Conservation (phyloP, 2,329 filamentous ascomycete genomes). For the Ambrosiella cleistominuta region DNA sequence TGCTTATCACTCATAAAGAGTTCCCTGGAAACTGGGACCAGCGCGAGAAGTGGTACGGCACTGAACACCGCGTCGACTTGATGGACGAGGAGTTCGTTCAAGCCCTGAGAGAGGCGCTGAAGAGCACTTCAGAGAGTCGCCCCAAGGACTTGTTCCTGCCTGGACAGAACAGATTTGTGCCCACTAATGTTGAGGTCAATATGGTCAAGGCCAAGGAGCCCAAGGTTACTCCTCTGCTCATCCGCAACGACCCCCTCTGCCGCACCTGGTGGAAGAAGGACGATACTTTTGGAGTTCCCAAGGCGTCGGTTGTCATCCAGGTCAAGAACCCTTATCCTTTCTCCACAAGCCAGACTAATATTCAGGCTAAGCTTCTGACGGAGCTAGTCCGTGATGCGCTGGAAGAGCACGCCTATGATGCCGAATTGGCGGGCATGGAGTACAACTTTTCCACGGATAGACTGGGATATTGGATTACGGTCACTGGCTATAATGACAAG, state of each 20-base stretch:
- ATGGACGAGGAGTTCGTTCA: conserved; percentile 60
- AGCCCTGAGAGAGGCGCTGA: conserved; percentile 48
- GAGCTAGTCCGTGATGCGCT: conserved; percentile 77
- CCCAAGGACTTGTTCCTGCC: conserved; percentile 65
- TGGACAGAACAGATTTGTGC: conserved; percentile 89
- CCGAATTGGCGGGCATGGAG: conserved; percentile 74
- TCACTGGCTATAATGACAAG: conserved; percentile 94
- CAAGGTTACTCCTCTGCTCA: conserved; percentile 55
- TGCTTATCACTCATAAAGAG: conserved; percentile 67
- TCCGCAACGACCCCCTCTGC: conserved; percentile 65
- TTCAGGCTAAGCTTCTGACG: conserved; percentile 65
- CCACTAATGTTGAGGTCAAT: conserved; percentile 80
- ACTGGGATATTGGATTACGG: conserved; percentile 57
- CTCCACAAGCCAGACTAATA: conserved; percentile 57
- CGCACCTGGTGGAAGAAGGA: conserved; percentile 98
- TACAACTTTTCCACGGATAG: conserved; percentile 62
- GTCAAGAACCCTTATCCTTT: conserved; percentile 65
- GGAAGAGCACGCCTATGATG: conserved; percentile 89
- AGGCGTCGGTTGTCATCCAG: conserved; percentile 70
- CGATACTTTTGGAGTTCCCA: conserved; percentile 95
- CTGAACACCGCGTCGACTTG: conserved; percentile 71
- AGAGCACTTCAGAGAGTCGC: conserved; percentile 38
- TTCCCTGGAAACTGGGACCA: conserved; percentile 70
- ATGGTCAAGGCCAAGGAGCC: conserved; percentile 77
- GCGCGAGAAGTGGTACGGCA: conserved; percentile 96